Evolutionary conservation across 163 green algal species (phyloP).

Genomic region (Scenedesmus sp.): DNA sequence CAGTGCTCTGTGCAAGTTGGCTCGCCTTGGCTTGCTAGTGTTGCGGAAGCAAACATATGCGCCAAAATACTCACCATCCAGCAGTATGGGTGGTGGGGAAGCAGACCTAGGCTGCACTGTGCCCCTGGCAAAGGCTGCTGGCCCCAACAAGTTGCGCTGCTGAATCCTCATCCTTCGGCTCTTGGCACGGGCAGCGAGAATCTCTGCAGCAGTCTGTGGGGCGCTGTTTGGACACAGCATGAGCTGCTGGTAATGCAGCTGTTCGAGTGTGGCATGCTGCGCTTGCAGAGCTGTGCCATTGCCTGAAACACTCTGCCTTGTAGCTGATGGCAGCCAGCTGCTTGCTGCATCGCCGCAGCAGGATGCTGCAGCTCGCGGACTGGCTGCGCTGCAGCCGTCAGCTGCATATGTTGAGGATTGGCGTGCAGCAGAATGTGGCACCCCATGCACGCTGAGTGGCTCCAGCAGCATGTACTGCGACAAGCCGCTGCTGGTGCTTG

Average conservation of each 20-base stretch:
- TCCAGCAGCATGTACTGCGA: neutral
- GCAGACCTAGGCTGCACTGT: neutral
- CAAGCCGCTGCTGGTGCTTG: neutral
- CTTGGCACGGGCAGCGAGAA: neutral
- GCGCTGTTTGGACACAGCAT: neutral
- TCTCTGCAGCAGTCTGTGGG: neutral
- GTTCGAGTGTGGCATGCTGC: neutral
- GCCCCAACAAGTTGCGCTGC: conserved; percentile 8
- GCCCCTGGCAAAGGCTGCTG: neutral
- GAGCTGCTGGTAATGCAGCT: neutral
- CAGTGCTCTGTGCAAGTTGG: too few species aligned
- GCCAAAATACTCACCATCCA: conserved; percentile 23
- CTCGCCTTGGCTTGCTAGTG: neutral
- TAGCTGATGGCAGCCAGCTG: neutral
- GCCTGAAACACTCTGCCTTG: neutral
- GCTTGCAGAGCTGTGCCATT: neutral
- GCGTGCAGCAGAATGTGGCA: neutral
- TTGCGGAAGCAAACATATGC: neutral
- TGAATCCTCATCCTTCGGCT: conserved; percentile 19
- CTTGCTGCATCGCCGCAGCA: neutral
- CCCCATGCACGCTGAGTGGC: neutral
- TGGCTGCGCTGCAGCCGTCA: neutral
- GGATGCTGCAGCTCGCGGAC: neutral
- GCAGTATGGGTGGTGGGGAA: neutral
- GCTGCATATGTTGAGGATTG: neutral